Evolutionary conservation across 208 protist genomes (phyloP).

Genomic region (Angomonas ambiguus): DNA sequence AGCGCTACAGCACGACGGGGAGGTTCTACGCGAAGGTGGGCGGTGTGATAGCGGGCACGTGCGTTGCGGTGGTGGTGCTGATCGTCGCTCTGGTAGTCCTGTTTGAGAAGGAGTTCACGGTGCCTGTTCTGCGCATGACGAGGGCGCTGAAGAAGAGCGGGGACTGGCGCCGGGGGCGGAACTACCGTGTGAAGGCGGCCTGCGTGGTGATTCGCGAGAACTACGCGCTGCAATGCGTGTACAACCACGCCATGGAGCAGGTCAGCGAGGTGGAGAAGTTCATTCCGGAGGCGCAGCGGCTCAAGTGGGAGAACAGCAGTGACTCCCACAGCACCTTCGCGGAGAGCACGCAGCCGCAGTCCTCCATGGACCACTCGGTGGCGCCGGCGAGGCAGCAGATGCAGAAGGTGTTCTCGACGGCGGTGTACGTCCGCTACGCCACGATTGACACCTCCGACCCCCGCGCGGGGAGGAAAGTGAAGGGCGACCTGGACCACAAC

Average conservation of each 20-base stretch:
- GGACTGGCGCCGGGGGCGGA: neutral
- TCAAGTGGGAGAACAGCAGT: neutral
- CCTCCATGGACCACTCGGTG: neutral
- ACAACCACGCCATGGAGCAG: neutral
- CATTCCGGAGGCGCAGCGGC: neutral
- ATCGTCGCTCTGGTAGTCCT: neutral
- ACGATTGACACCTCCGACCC: too few relatives aligned
- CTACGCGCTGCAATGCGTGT: neutral
- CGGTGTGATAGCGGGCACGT: neutral
- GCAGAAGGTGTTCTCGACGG: neutral
- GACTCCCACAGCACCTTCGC: neutral
- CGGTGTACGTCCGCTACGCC: neutral
- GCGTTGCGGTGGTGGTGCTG: neutral
- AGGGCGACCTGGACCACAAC: slow-evolving; percentile 13
- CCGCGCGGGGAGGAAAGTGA: too few relatives aligned
- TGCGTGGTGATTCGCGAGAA: neutral
- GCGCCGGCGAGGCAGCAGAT: neutral
- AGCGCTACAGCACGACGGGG: neutral
- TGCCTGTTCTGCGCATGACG: neutral
- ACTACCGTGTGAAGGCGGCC: neutral
- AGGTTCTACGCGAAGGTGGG: neutral
- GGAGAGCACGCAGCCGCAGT: neutral
- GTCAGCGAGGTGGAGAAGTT: neutral
- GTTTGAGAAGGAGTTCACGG: neutral
- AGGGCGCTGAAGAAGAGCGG: neutral